Base-by-base conservation (phyloP, 2,329 filamentous ascomycete genomes). In the Septoria linicola region DNA sequence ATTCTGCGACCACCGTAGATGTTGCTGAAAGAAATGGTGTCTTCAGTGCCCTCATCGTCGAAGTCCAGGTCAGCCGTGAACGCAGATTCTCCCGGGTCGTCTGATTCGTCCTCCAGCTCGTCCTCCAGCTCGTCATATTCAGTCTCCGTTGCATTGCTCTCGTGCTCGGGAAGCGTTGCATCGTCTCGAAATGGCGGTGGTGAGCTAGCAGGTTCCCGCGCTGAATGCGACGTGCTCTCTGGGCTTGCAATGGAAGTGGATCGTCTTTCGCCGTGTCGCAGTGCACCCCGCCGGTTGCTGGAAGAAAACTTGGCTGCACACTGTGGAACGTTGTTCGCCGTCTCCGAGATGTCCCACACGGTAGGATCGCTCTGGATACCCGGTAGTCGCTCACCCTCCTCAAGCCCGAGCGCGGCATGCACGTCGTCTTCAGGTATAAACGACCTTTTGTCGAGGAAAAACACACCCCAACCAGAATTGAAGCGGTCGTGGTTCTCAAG, bases 361-460 rank as follows among this genome's bases (percentile, higher is more conserved):
- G 37, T 31, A 35, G 32, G 50, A 10, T 54, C 49, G 32, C 36
- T 46, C 13, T 53, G 36, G 6, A 52, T 19, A 31, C 59, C 62
- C 2, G 62, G 60, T 39, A 60, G 44, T 4, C 25, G 41, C 23
- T 61, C 54, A 11, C 49, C 54, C 19, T 59, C 50, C 13, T 53
- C 45, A 3, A 66, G 23, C 2, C 65, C 64, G 10, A 68, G 48
- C 8, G 64, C 65, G 13, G 54, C 51, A 11, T 55, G 37, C 17
- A 63, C 39, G 30, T 25, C 54, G 13, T 50, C 43, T 31, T 57
- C 64, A 23, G 54, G 43, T 3, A 61, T 49, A 48, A 72, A 72
- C 4, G 66, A 66, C 32, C 66, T 59, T 3, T 54, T 59, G 49
- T 72, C 70, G 7, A 72, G 64, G 50, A 71, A 72, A 50, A 67